Percentiles rank a stretch among this genome's conserved stretches.
Conservation (phyloP, 768 basidiomycete genomes). For the Tylopilus vinaceipallidus region DNA sequence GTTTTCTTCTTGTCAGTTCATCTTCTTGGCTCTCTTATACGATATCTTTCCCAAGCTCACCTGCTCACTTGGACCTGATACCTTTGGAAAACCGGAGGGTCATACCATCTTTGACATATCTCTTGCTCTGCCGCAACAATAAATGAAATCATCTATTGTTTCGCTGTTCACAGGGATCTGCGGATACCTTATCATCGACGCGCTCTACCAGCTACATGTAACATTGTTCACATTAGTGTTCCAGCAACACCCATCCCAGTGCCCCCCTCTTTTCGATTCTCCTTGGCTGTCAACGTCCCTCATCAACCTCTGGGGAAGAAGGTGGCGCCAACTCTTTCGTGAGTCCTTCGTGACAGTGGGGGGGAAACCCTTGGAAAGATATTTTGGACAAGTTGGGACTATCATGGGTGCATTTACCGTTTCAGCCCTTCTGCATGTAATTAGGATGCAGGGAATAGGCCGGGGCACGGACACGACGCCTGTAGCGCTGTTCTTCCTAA, state of each 20-base stretch:
- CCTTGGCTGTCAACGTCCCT: constrained; percentile 61
- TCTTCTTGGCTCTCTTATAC: not conserved
- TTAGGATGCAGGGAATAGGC: constrained; percentile 58
- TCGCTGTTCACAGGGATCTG: constrained; percentile 42
- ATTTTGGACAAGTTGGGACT: constrained; percentile 47
- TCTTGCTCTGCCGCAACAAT: constrained; percentile 32
- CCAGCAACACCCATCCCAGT: constrained; percentile 47
- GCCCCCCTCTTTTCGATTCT: constrained; percentile 61
- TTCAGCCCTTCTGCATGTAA: constrained; percentile 60
- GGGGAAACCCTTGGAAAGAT: constrained; percentile 37
- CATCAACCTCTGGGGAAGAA: constrained; percentile 56
- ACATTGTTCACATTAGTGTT: constrained; percentile 46
- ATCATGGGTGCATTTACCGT: constrained; percentile 58
- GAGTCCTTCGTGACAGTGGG: constrained; percentile 55
- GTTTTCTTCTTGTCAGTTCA: constrained; percentile 11
- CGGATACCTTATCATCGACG: constrained; percentile 46
- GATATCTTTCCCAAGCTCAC: constrained; percentile 2
- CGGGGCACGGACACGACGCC: constrained; percentile 44
- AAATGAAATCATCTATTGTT: constrained; percentile 43
- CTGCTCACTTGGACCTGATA: constrained; percentile 36
- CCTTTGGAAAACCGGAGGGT: constrained; percentile 35
- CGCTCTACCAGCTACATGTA: constrained; percentile 40
- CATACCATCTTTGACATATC: constrained; percentile 38
- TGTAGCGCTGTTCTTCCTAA: constrained; percentile 53
- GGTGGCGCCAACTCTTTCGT: constrained; percentile 71